Percentiles rank a stretch among this genome's conserved stretches.
Conservation (phyloP, 495 filamentous ascomycete genomes). For the Saxophila tyrrhenica region DNA sequence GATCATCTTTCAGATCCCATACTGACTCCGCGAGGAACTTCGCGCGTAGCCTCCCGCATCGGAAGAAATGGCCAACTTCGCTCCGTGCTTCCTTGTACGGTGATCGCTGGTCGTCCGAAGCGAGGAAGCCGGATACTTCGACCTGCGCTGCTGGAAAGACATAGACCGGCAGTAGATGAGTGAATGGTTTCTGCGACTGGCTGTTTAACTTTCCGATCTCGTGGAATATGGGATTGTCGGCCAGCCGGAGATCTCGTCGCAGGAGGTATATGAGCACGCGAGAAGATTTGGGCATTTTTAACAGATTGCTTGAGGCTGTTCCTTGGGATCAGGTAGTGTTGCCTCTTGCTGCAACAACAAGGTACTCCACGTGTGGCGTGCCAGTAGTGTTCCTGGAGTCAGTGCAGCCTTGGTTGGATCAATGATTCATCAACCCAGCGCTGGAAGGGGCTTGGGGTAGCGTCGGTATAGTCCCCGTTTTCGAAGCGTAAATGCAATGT, state of each 20-base stretch:
- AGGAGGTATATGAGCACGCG: conserved; percentile 50
- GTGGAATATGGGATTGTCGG: conserved; percentile 57
- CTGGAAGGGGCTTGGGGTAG: neutral
- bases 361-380: too few relatives aligned
- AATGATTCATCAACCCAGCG: neutral
- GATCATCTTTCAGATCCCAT: conserved; percentile 51
- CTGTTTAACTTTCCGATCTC: conserved; percentile 33
- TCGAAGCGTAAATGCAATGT: too few relatives aligned
- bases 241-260: conserved; percentile 53
- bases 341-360: neutral
- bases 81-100: conserved; percentile 52
- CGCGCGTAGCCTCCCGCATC: conserved; percentile 55
- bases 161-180: conserved; percentile 56
- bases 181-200: conserved; percentile 41
- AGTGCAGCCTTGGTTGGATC: neutral
- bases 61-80: conserved; percentile 47
- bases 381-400: neutral
- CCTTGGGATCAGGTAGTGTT: neutral
- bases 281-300: conserved; percentile 3
- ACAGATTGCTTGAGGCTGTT: neutral
- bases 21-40: conserved; percentile 56
- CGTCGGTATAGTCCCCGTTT: too few relatives aligned
- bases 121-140: conserved; percentile 58
- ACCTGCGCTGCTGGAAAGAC: conserved; percentile 53
- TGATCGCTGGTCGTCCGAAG: conserved; percentile 24